Evolutionary conservation across 805 yeast species (phyloP), one percentile per base, ranked within the genome.

Genomic region (Scheffersomyces lignosus): DNA sequence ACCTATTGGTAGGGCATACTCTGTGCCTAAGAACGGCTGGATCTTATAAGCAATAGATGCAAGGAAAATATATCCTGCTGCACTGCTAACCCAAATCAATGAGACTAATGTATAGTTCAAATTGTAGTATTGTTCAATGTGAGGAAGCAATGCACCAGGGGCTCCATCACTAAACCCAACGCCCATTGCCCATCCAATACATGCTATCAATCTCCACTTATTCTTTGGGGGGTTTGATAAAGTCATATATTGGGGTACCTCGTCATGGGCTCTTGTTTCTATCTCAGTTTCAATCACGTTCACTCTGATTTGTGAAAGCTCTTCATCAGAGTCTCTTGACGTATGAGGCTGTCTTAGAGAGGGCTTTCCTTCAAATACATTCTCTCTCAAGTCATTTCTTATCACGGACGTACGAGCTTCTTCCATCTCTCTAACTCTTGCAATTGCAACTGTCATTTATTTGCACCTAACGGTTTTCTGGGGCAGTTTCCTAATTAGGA

Each of bases 131-230:
- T 37, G 51, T 45, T 80, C 83, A 27, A 80, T 73, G 29, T 62
- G 58, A 4, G 81, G 82, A 34, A 80, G 54, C 13, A 80, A 54
- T 0, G 83, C 80, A 40, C 84, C 85, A 1, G 80, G 75, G 10
- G 79, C 76, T 38, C 79, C 80, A 49, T 80, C 85, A 18, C 70
- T 51, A 45, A 75, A 53, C 1, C 83, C 83, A 8, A 52, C 45
- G 2, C 64, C 44, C 28, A 71, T 53, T 8, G 58, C 52, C 75
- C 77, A 76, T 4, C 54, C 4, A 22, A 72, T 56, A 10, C 64
- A 51, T 7, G 77, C 58, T 8, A 64, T 36, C 4, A 75, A 53
- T 38, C 83, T 55, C 60, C 66, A 66, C 13, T 40, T 29, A 45
- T 74, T 77, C 36, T 46, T 58, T 5, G 73, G 65, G 1, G 81